Conservation (phyloP, 2,329 filamentous ascomycete species). For the Microsporum ferrugineum region DNA sequence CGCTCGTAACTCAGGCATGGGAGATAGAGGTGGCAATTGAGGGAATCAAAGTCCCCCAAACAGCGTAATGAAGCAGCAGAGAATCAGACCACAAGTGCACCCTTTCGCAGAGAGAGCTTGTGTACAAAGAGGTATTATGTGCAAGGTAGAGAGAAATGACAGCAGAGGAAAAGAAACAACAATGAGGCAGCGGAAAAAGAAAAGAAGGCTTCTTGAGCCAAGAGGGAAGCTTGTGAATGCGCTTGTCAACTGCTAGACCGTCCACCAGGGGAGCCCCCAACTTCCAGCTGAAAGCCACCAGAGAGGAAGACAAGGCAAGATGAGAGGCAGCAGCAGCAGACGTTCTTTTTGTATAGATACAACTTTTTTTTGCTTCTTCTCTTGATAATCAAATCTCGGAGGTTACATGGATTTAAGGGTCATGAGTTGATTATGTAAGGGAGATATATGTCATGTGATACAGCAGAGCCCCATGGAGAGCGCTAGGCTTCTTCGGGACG, state of each 20-base stretch:
- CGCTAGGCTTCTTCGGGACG: not conserved
- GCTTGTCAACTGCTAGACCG: not conserved
- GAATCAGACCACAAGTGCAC: not conserved
- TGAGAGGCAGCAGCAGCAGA: not conserved
- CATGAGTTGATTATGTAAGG: not conserved
- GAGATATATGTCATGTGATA: not conserved
- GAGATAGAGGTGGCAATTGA: conserved; percentile 15
- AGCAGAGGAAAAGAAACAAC: conserved; percentile 6
- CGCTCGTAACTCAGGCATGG: conserved; percentile 24
- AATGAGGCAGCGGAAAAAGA: conserved; percentile 1
- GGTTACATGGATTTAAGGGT: not conserved
- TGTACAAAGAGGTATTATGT: not conserved
- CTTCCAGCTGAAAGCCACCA: not conserved
- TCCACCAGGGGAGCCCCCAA: not conserved
- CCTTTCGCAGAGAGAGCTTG: not conserved
- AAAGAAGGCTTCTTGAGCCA: conserved; percentile 7
- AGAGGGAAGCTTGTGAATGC: conserved; percentile 7
- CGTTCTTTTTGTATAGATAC: not conserved
- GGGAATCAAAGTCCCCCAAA: conserved; percentile 6
- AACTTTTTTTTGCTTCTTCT: not conserved
- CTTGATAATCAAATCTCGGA: not conserved
- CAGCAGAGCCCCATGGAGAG: not conserved
- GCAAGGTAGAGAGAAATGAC: conserved; percentile 12
- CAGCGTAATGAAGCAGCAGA: conserved; percentile 4
- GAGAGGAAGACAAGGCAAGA: not conserved